phyloP scores from a whole-genome alignment of 2,329 filamentous ascomycete genomes.

The Fusarium pseudoanthophilum region DNA sequence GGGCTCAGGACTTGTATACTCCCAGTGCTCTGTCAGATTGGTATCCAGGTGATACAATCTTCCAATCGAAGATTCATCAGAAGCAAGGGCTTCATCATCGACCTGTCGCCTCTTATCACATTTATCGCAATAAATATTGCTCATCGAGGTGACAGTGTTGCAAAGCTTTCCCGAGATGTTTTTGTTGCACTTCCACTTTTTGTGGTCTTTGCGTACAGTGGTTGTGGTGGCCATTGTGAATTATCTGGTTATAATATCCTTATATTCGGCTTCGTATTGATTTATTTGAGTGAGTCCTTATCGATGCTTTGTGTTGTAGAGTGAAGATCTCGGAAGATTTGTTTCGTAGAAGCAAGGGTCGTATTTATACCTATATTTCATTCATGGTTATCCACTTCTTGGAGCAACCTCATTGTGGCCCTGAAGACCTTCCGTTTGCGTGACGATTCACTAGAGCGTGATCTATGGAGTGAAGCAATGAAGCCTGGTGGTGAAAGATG shows the following conservation, averaged over 20 bases:
- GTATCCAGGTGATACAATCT: not conserved
- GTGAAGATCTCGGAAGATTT: fast-evolving
- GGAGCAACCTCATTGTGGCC: fast-evolving
- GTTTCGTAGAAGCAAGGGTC: fast-evolving
- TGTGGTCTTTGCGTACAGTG: not conserved
- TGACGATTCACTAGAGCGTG: too few species aligned
- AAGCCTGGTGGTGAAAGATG: too few species aligned
- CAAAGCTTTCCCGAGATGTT: not conserved
- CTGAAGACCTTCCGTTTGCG: too few species aligned
- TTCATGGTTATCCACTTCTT: fast-evolving
- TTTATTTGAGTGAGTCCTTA: fast-evolving
- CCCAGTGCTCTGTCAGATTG: not conserved
- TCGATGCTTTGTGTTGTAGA: fast-evolving
- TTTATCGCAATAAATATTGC: not conserved
- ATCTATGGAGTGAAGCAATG: too few species aligned
- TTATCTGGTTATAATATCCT: fast-evolving
- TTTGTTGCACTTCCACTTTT: conserved; percentile 14
- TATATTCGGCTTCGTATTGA: fast-evolving
- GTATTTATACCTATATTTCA: not conserved
- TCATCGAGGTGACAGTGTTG: not conserved
- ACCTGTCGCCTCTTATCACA: not conserved
- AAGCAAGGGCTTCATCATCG: not conserved
- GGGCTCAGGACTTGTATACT: not conserved
- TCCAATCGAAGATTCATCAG: not conserved
- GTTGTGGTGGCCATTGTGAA: not conserved